A percentile compares a stretch with the other conserved stretches of the same genome.
Evolutionary conservation across 805 yeast genomes (phyloP).

Genomic region (Saturnispora sanitii): DNA sequence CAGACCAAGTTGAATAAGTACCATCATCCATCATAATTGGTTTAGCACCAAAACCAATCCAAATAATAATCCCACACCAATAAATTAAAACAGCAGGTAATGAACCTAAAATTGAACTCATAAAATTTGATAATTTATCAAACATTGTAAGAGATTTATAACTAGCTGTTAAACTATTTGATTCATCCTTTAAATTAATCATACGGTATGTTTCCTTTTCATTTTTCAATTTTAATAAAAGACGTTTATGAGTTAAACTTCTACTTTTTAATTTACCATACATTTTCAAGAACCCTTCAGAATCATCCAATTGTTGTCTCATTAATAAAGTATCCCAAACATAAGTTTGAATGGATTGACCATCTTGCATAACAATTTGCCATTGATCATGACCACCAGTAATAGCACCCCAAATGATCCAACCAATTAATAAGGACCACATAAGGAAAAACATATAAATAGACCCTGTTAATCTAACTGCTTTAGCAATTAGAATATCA

Average conservation of each 20-base stretch:
- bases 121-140: constrained; percentile 23
- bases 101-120: constrained; percentile 24
- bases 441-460: constrained; percentile 19
- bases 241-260: constrained; percentile 16
- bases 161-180: background rate
- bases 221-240: constrained; percentile 7
- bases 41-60: constrained; percentile 31
- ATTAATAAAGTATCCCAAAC: constrained; percentile 31
- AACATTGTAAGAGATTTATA: constrained; percentile 25
- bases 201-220: constrained; percentile 3
- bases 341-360: constrained; percentile 31
- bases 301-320: constrained; percentile 29
- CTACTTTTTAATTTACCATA: constrained; percentile 25
- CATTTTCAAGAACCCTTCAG: constrained; percentile 20
- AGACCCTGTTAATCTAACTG: constrained; percentile 15
- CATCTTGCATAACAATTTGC: constrained; percentile 35
- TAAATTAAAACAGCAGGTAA: constrained; percentile 24
- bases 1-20: constrained; percentile 21
- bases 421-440: constrained; percentile 18
- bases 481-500: constrained; percentile 8
- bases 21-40: constrained; percentile 12
- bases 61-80: constrained; percentile 30
- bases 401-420: constrained; percentile 20
- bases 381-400: constrained; percentile 26
- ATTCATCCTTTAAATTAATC: background rate